Percentiles rank a stretch among this genome's conserved stretches.
These are phyloP conservation scores for Plasmodium chabaudi DNA, from an alignment of 169 alveolate genomes.

Conservation along the genomic window DNA sequence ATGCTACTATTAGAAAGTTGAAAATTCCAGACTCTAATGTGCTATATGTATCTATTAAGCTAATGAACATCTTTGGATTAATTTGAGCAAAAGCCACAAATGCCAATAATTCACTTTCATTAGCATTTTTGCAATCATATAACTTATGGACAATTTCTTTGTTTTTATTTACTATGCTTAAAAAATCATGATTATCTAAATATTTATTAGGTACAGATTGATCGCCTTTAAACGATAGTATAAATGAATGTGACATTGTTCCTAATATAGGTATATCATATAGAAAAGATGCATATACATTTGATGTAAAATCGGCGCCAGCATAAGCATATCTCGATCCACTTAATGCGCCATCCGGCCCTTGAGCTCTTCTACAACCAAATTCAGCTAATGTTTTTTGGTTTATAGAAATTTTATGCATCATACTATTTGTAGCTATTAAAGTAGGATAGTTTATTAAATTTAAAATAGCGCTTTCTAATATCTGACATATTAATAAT, in stretches of 20 bases:
- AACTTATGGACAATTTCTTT: constrained; percentile 38
- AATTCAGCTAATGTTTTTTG: constrained; percentile 89
- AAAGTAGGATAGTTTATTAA: constrained; percentile 90
- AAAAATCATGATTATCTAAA: constrained; percentile 42
- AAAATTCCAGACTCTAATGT: constrained; percentile 85
- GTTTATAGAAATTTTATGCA: constrained; percentile 37
- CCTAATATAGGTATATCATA: constrained; percentile 72
- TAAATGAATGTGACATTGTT: constrained; percentile 65
- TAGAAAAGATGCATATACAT: constrained; percentile 58
- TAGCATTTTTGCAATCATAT: constrained; percentile 42
- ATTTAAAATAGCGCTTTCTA: constrained; percentile 91
- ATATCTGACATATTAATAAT: constrained; percentile 86
- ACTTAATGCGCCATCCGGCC: constrained; percentile 94
- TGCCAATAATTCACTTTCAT: constrained; percentile 52
- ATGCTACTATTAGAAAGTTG: constrained; percentile 89
- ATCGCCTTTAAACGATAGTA: constrained; percentile 24
- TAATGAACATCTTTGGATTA: constrained; percentile 39
- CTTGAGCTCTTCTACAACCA: constrained; percentile 92
- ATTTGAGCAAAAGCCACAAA: constrained; percentile 65
- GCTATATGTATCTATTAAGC: constrained; percentile 63
- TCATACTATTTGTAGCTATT: constrained; percentile 89
- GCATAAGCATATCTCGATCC: constrained; percentile 90
- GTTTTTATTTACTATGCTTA: constrained; percentile 56
- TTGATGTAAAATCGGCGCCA: constrained; percentile 77
- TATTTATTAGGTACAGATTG: constrained; percentile 22